These are phyloP conservation scores for Kwoniella europaea DNA, from an alignment of 768 basidiomycete species.

Conservation along the genomic window DNA sequence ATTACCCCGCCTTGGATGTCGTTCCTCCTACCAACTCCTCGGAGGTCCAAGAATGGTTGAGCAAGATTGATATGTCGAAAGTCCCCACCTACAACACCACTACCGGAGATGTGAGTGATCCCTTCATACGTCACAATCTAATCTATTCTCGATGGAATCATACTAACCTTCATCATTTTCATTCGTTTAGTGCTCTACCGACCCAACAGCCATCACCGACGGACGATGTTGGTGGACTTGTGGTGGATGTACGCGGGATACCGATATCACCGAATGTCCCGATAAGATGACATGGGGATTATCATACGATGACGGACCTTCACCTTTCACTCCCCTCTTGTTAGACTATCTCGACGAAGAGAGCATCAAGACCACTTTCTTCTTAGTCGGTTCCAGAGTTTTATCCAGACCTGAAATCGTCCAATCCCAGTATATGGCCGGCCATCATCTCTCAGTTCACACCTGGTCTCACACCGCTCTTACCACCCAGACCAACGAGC, in stretches of 20 bases:
- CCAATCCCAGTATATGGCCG: slow-evolving; percentile 74
- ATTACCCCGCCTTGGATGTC: slow-evolving; percentile 55
- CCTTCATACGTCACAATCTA: not conserved
- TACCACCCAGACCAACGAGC: slow-evolving; percentile 76
- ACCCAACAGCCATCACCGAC: slow-evolving; percentile 66
- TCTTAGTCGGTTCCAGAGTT: slow-evolving; percentile 82
- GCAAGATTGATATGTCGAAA: slow-evolving; percentile 36
- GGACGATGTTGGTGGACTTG: slow-evolving; percentile 81
- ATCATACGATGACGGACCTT: slow-evolving; percentile 72
- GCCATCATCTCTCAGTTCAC: slow-evolving; percentile 84
- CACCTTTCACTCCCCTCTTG: slow-evolving; percentile 74
- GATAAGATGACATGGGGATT: slow-evolving; percentile 66
- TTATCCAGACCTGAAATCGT: slow-evolving; percentile 72
- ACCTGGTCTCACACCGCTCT: slow-evolving; percentile 83
- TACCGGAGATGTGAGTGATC: slow-evolving; percentile 36
- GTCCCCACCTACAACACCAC: slow-evolving; percentile 46
- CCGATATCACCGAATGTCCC: slow-evolving; percentile 78
- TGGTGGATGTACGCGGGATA: slow-evolving; percentile 68
- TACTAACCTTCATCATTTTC: not conserved
- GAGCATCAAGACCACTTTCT: slow-evolving; percentile 81
- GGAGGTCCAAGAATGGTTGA: slow-evolving; percentile 52
- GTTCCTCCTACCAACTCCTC: slow-evolving; percentile 54
- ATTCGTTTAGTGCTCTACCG: slow-evolving; percentile 66
- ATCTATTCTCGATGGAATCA: not conserved
- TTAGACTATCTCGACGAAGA: slow-evolving; percentile 70